Conservation (phyloP, 2,329 filamentous ascomycete genomes). For the Neopestalotiopsis clavispora region DNA sequence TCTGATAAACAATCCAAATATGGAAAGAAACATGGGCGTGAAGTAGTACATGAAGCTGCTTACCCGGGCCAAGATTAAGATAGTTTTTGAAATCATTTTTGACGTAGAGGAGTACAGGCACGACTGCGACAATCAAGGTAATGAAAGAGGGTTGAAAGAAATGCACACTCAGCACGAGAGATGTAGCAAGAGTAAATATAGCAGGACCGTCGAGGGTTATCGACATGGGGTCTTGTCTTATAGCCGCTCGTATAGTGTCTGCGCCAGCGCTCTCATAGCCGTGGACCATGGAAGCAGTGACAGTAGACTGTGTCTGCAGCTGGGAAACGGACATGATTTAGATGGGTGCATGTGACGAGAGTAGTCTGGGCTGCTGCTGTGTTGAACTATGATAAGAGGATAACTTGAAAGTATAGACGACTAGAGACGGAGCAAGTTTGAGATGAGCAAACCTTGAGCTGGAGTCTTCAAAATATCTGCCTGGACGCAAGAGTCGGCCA, state of each 20-base stretch:
- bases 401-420: background rate
- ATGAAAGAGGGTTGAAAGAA: conserved; percentile 53
- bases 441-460: conserved; percentile 20
- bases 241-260: conserved; percentile 45
- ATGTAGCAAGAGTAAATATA: conserved; percentile 49
- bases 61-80: conserved; percentile 72
- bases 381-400: background rate
- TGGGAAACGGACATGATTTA: conserved; percentile 31
- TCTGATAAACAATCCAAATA: too few species aligned
- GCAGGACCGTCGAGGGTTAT: conserved; percentile 57
- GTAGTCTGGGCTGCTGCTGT: background rate
- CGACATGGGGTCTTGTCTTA: conserved; percentile 56
- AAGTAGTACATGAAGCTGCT: too few species aligned
- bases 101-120: conserved; percentile 56
- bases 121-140: conserved; percentile 54
- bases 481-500: background rate
- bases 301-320: conserved; percentile 28
- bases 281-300: conserved; percentile 27
- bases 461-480: conserved; percentile 11
- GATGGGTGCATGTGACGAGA: background rate
- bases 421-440: conserved; percentile 7
- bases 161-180: conserved; percentile 57
- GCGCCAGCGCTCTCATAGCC: conserved; percentile 22
- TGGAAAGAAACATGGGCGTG: too few species aligned
- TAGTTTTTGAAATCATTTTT: conserved; percentile 78